A percentile compares a stretch with the other conserved stretches of the same genome.
These are phyloP conservation scores for Phanerodontia chrysosporium DNA, from an alignment of 768 basidiomycete species.

Conservation along the genomic window DNA sequence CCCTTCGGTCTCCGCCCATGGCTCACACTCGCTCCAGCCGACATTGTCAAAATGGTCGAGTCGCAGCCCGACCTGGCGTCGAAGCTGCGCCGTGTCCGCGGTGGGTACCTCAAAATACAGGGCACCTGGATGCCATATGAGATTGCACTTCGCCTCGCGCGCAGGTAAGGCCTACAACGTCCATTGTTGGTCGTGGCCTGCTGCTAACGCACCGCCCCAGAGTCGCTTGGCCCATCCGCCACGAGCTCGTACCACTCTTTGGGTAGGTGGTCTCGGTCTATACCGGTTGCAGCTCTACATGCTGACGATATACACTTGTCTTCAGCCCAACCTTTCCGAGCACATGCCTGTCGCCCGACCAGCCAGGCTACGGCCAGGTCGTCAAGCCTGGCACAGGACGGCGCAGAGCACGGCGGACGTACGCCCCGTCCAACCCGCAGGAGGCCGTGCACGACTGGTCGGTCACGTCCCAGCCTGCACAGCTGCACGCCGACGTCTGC, in stretches of 20 bases:
- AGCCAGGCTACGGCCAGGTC: slow-evolving; percentile 84
- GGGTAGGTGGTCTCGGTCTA: slow-evolving; percentile 43
- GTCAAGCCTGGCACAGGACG: slow-evolving; percentile 52
- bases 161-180: slow-evolving; percentile 53
- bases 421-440: slow-evolving; percentile 34
- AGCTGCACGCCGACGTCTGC: neutral
- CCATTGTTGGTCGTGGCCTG: neutral
- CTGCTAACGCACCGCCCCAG: slow-evolving; percentile 33
- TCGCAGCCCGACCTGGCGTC: slow-evolving; percentile 84
- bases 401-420: slow-evolving; percentile 54
- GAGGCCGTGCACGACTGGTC: slow-evolving; percentile 42
- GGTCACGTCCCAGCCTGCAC: slow-evolving; percentile 37
- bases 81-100: slow-evolving; percentile 78
- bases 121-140: slow-evolving; percentile 95
- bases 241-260: slow-evolving; percentile 84
- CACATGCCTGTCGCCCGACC: slow-evolving; percentile 81
- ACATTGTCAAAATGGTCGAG: slow-evolving; percentile 91
- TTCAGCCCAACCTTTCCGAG: slow-evolving; percentile 76
- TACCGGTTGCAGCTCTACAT: no score
- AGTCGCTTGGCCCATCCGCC: slow-evolving; percentile 84
- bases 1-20: neutral
- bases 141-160: slow-evolving; percentile 75
- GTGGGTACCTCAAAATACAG: slow-evolving; percentile 88
- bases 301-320: neutral
- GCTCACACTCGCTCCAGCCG: slow-evolving; percentile 44